Conservation (phyloP, 2,329 filamentous ascomycete genomes). For the Pseudocercospora fijiensis region DNA sequence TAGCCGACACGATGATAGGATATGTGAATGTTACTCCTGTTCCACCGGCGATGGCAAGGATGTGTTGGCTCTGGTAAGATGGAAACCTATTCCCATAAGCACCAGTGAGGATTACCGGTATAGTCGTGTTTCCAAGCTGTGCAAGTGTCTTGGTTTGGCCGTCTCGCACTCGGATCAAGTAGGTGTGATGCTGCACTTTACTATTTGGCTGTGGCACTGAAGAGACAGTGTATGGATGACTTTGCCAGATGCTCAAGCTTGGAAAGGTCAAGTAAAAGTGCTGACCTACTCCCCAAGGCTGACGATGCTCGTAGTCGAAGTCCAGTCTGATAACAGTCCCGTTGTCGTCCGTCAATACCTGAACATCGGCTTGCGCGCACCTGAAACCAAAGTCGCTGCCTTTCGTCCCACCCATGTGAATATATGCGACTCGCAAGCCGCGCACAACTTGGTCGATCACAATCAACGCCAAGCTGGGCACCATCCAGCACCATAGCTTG, state of each 20-base stretch:
- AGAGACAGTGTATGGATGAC: slow-evolving; percentile 68
- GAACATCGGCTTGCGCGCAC: slow-evolving; percentile 53
- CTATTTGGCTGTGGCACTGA: slow-evolving; percentile 47
- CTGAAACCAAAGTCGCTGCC: slow-evolving; percentile 53
- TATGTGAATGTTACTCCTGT: slow-evolving; percentile 60
- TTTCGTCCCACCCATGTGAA: slow-evolving; percentile 48
- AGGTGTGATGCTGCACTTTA: slow-evolving; percentile 37
- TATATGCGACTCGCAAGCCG: slow-evolving; percentile 56
- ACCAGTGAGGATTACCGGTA: slow-evolving; percentile 61
- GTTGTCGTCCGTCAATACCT: slow-evolving; percentile 58
- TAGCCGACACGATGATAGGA: slow-evolving; percentile 43
- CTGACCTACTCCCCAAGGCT: slow-evolving; percentile 63
- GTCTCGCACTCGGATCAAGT: slow-evolving; percentile 40
- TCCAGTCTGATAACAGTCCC: slow-evolving; percentile 66
- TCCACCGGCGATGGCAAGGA: slow-evolving; percentile 50
- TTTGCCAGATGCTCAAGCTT: slow-evolving; percentile 66
- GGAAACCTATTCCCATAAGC: slow-evolving; percentile 54
- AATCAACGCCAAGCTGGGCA: slow-evolving; percentile 65
- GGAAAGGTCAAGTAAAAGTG: slow-evolving; percentile 72
- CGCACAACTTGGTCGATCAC: slow-evolving; percentile 62
- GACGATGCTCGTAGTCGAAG: slow-evolving; percentile 59
- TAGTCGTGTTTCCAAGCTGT: slow-evolving; percentile 45
- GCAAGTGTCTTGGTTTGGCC: slow-evolving; percentile 62
- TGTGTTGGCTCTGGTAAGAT: slow-evolving; percentile 25
- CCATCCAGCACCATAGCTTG: slow-evolving; percentile 65